Conservation (phyloP, 257 asterid species). For the Solanum verrucosum region DNA sequence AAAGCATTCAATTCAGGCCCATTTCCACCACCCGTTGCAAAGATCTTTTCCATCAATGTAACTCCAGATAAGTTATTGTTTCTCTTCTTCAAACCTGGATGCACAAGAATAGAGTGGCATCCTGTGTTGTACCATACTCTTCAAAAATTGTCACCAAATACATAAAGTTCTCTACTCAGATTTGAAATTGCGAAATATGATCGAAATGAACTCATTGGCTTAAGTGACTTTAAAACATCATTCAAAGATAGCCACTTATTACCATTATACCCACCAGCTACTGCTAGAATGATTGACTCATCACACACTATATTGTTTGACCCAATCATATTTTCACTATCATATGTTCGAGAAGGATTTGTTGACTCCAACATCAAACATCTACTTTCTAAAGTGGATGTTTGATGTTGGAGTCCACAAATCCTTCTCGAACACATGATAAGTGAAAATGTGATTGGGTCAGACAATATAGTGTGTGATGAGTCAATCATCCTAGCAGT, state of each 20-base stretch:
- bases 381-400: constrained; percentile 25
- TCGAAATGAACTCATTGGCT: constrained; percentile 52
- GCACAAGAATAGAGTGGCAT: too few relatives aligned
- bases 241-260: constrained; percentile 43
- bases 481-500: constrained; percentile 31
- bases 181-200: constrained; percentile 47
- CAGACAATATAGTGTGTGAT: constrained; percentile 23
- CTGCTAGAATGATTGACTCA: constrained; percentile 32
- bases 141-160: constrained; percentile 66
- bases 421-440: constrained; percentile 10
- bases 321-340: constrained; percentile 8
- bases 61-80: too few relatives aligned
- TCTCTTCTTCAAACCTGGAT: too few relatives aligned
- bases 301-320: constrained; percentile 23
- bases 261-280: constrained; percentile 75
- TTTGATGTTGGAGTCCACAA: constrained; percentile 33
- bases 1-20: too few relatives aligned
- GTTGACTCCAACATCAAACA: constrained; percentile 36
- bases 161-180: constrained; percentile 49
- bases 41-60: too few relatives aligned
- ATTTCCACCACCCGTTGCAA: too few relatives aligned
- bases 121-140: constrained; percentile 29
- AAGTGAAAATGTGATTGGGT: constrained; percentile 9
- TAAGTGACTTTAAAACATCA: constrained; percentile 47
- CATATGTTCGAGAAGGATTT: constrained; percentile 11